phyloP scores from a whole-genome alignment of 2,329 filamentous ascomycete genomes.

The Arthrinium phaeospermum region DNA sequence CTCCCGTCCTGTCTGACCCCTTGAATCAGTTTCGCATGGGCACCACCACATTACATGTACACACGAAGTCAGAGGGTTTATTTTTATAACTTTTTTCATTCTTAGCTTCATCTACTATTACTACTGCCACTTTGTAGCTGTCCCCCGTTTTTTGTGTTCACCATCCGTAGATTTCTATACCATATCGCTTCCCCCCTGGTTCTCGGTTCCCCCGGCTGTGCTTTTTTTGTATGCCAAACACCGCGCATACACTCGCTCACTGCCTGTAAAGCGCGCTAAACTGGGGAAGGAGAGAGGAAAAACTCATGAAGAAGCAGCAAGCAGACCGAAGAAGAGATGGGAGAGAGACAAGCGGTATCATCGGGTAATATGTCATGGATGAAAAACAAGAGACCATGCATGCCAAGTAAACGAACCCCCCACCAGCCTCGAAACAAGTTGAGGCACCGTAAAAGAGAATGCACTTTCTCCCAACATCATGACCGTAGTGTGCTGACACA shows the following conservation, averaged over 20 bases:
- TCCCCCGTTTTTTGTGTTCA: background rate
- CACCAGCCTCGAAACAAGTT: background rate
- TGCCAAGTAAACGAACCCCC: conserved; percentile 4
- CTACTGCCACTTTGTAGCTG: conserved; percentile 11
- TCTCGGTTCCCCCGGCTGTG: background rate
- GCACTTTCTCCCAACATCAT: background rate
- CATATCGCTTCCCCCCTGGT: background rate
- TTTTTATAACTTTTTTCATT: conserved; percentile 16
- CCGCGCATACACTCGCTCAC: background rate
- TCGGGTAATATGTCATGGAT: conserved; percentile 11
- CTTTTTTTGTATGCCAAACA: background rate
- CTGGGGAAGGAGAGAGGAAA: background rate
- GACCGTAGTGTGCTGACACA: background rate
- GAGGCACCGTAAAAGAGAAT: background rate
- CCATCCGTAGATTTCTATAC: conserved; percentile 16
- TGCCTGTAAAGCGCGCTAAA: background rate
- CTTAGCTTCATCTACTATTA: conserved; percentile 14
- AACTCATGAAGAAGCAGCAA: background rate
- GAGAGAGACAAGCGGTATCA: conserved; percentile 16
- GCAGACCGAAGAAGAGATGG: conserved; percentile 13
- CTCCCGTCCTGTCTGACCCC: background rate
- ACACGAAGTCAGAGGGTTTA: background rate
- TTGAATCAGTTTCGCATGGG: background rate
- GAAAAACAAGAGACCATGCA: background rate
- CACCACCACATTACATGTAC: background rate